Base-by-base conservation (phyloP, 257 asterid species). In the Echites panduratus region DNA sequence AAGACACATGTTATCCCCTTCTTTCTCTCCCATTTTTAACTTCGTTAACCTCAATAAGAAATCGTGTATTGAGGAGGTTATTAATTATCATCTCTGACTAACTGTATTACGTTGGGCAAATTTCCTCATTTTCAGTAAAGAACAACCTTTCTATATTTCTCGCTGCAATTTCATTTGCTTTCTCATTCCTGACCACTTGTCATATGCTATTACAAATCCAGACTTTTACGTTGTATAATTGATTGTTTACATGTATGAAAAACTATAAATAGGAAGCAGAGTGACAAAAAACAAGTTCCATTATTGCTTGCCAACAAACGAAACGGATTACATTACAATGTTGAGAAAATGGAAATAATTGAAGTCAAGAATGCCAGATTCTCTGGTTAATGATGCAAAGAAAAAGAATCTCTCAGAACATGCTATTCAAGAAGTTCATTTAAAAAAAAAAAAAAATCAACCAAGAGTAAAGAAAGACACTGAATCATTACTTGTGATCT, bases 91-190 rank as follows among this genome's bases (percentile, higher is more conserved):
- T 17, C 12, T 57, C 70, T 76, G 43, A 58, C 75, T 70, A 44
- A 68, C 24, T 70, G 48, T 62, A 70, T 38, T 35, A 66, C 1
- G 65, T 67, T 58, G 47, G 73, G 48, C 73, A 68, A 27, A 74
- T 56, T 45, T 56, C 73, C 50, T 53, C 49, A 73, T 66, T 40
- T 59, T 52, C 73, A 43, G 10, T 43, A 47, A 68, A 11, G 43
- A 29, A 26, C 26, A 7, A 17, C 5, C 2, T 9, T 27, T 29
- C 41, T 48, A 26, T 7, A 7, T 26, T 17, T 17, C 17, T 63
- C 11, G 8, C 9, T 4, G 8, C 63, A 22, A n/a, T n/a, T 57
- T 57, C 27, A 9, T n/a, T 57, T 57, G 38, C 27, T 57, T 57
- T 10, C 48, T 38, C 9, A 17, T 10, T 61, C 40, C 10, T 16